A percentile compares a stretch with the other conserved stretches of the same genome.
Evolutionary conservation across 345 rosid species (phyloP).

Genomic region (Eucalyptus microcorys): DNA sequence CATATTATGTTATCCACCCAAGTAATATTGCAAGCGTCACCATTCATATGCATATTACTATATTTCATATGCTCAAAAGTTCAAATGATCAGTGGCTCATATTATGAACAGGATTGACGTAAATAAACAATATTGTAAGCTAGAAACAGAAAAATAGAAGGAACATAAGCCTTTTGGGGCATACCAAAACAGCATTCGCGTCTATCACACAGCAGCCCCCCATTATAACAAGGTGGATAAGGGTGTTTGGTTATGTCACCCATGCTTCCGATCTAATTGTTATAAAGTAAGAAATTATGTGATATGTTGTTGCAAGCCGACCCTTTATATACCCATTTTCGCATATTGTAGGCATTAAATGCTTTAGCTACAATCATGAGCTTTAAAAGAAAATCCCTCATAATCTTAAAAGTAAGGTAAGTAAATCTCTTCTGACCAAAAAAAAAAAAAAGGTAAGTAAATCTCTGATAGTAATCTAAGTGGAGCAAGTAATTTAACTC

Average conservation of each 20-base stretch:
- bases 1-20: background rate
- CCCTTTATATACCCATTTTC: background rate
- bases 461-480: background rate
- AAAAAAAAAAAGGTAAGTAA: background rate
- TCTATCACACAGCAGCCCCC: background rate
- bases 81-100: background rate
- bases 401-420: background rate
- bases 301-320: background rate
- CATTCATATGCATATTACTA: background rate
- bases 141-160: background rate
- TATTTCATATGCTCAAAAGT: background rate
- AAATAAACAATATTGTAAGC: background rate
- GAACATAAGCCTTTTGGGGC: background rate
- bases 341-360: background rate
- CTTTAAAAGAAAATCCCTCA: background rate
- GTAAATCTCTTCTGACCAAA: background rate
- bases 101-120: background rate
- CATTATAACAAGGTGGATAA: background rate
- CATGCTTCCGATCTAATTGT: background rate
- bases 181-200: background rate
- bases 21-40: background rate
- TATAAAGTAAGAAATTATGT: background rate
- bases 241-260: background rate
- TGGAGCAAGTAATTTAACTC: background rate
- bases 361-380: background rate